These are phyloP conservation scores for Inga laurina DNA, from an alignment of 306 rosid genomes.

Conservation along the genomic window DNA sequence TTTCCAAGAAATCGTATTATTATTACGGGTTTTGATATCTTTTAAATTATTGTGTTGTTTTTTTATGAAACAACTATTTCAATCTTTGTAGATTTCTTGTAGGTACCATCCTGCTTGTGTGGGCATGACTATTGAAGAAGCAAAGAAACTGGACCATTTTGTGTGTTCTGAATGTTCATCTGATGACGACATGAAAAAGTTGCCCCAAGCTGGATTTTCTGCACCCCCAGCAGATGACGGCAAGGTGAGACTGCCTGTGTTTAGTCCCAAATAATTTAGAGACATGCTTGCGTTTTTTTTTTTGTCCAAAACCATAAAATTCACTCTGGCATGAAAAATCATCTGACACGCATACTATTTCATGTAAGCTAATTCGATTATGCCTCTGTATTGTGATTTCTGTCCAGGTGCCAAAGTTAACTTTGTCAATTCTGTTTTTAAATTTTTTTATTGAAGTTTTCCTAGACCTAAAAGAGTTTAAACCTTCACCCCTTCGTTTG, in stretches of 20 bases:
- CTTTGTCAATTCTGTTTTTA: background rate
- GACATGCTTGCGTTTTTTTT: background rate
- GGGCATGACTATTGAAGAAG: conserved; percentile 73
- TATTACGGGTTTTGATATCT: background rate
- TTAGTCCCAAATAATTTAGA: conserved; percentile 4
- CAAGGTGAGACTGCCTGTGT: conserved; percentile 47
- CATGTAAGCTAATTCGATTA: background rate
- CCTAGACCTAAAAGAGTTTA: background rate
- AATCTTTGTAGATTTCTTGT: conserved; percentile 30
- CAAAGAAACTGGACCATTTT: conserved; percentile 72
- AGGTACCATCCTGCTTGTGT: conserved; percentile 93
- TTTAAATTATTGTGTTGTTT: background rate
- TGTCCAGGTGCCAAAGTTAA: background rate
- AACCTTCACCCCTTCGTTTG: background rate
- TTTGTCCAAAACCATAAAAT: background rate
- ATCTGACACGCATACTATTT: background rate
- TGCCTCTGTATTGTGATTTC: background rate
- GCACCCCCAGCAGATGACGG: conserved; percentile 51
- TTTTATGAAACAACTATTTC: conserved; percentile 8
- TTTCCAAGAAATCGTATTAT: background rate
- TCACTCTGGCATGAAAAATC: background rate
- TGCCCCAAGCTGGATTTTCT: conserved; percentile 41
- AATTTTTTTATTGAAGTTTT: background rate
- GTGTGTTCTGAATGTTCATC: conserved; percentile 73
- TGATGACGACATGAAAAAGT: conserved; percentile 54